Conservation (phyloP, 169 alveolate genomes). For the Plasmodium coatneyi region DNA sequence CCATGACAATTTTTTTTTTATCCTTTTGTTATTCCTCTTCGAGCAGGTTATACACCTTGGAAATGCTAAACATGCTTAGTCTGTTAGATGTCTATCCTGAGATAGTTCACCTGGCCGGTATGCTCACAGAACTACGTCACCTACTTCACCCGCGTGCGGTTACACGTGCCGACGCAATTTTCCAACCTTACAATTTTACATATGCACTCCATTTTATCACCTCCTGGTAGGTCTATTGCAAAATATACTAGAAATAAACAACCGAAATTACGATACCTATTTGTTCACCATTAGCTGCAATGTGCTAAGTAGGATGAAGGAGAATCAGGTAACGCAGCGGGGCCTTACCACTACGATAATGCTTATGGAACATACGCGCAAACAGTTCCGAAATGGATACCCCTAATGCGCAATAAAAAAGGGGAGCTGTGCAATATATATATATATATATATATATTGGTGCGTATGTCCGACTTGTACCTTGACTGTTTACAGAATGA, state of each 20-base stretch:
- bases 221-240: conserved; percentile 31
- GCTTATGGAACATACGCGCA: neutral
- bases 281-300: conserved; percentile 37
- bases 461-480: neutral
- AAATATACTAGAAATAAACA: conserved; percentile 49
- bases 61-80: conserved; percentile 37
- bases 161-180: neutral
- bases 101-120: conserved; percentile 36
- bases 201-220: neutral
- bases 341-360: neutral
- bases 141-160: neutral
- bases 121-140: neutral
- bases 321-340: conserved; percentile 9
- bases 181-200: neutral
- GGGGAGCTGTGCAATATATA: neutral
- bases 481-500: conserved; percentile 6
- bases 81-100: conserved; percentile 15
- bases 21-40: neutral
- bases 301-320: conserved; percentile 13
- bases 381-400: neutral
- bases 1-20: neutral
- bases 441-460: neutral
- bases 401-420: neutral
- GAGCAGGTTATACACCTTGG: conserved; percentile 20
- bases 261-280: conserved; percentile 31